Evolutionary conservation across 2,329 filamentous ascomycete genomes (phyloP), one percentile per base, ranked within the genome.

Genomic region (Fusarium haematococcum): DNA sequence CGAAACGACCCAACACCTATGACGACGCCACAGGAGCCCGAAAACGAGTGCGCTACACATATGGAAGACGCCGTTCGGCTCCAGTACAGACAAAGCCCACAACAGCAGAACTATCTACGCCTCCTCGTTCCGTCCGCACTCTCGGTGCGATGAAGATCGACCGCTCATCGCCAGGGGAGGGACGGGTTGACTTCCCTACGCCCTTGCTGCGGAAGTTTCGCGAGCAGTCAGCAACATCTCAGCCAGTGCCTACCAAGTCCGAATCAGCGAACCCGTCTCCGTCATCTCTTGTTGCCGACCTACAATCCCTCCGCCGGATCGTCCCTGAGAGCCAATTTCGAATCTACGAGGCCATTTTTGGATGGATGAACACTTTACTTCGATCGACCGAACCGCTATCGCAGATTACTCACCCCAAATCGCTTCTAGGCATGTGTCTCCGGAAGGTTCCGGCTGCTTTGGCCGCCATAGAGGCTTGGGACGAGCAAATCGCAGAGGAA

Each of bases 381-480:
- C 77, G 70, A 25, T 75, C 78, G 9, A 83, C 81, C 9, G 65
- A 75, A 10, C 52, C 73, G 3, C 61, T 70, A 5, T 63, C 54
- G 4, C 62, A 76, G 25, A 71, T 78, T 23, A 45, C 75, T 11
- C 76, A 77, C 18, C 70, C 71, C 7, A 83, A 82, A 57, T 83
- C 83, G 11, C 74, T 84, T 5, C 67, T 84, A 10, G 79, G 77
- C n/a, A 81, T 84, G 77, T 84, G 83, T 43, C 70, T 84, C 39
- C 83, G 81, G 16, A 79, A 73, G 63, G 63, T 82, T 14, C 80
- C 81, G 4, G 73, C 72, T 10, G 80, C 78, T 25, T 54, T 83
- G 30, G 75, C 79, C 16, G 67, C 81, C 11, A 83, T 83, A 52
- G 80, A 82, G 52, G 77, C 75, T 33, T 83, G 80, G 76, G 81